Evolutionary conservation across 257 asterid species (phyloP).

Genomic region (Scutellaria galericulata): DNA sequence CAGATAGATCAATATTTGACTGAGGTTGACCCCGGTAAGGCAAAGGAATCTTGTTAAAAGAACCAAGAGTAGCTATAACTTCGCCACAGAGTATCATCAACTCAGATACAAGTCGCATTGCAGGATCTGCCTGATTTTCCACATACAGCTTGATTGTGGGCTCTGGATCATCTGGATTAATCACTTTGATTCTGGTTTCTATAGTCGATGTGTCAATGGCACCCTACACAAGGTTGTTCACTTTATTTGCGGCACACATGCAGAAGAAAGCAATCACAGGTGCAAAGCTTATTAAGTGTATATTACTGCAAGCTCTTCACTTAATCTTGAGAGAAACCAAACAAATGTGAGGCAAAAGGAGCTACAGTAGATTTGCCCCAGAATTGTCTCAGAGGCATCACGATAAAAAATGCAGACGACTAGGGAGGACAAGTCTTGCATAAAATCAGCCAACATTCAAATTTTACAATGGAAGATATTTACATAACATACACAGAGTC

Average conservation of each 20-base stretch:
- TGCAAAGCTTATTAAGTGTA: constrained; percentile 15
- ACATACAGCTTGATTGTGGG: constrained; percentile 87
- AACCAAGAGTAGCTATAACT: constrained; percentile 88
- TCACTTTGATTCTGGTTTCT: constrained; percentile 82
- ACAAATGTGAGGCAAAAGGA: constrained; percentile 11
- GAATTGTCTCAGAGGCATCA: constrained; percentile 17
- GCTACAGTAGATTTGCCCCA: not conserved
- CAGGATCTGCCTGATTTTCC: constrained; percentile 91
- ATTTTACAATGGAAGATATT: constrained; percentile 7
- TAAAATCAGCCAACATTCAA: constrained; percentile 1
- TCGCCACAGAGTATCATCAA: constrained; percentile 99
- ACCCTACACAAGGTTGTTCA: constrained; percentile 62
- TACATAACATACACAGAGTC: not conserved
- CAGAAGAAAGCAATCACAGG: constrained; percentile 2
- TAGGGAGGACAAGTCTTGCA: not conserved
- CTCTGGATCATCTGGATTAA: constrained; percentile 88
- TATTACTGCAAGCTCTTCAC: constrained; percentile 15
- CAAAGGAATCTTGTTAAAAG: constrained; percentile 68
- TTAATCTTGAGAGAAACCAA: constrained; percentile 13
- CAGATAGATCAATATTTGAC: constrained; percentile 78
- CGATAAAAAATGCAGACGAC: not conserved
- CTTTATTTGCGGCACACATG: constrained; percentile 20
- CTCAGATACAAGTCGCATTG: constrained; percentile 95
- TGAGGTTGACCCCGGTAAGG: constrained; percentile 99
- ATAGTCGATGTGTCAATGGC: constrained; percentile 80